Evolutionary conservation across 164 flowering plant genomes (phyloP), one percentile per base, ranked within the genome.

Genomic region (Tinospora cordifolia): DNA sequence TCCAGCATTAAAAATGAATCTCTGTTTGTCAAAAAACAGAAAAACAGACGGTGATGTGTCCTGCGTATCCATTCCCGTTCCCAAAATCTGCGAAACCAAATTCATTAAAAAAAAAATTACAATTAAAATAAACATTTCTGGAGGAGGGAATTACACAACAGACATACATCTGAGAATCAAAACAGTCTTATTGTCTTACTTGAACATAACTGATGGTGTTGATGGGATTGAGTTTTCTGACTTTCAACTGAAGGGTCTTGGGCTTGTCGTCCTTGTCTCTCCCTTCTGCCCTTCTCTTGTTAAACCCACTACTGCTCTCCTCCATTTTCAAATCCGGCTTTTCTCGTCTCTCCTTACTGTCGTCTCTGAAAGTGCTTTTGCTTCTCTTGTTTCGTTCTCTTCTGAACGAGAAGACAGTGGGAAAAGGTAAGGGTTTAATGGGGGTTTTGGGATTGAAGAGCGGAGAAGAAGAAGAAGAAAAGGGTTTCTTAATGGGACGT

Each of bases 51-150:
- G 87, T 0, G 92, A 85, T 19, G 99, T 95, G 72, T 95, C 99
- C 46, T 90, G 98, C 19, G 99, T 95, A 81, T 95, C 99, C 98
- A 95, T 87, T 59, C 99, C 99, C 77, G 97, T 95, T 30, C 99
- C 99, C 71, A 95, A 73, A 76, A 95, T 86, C 99, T 95, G 66
- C 63, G 63, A 46, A 26, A 70, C 22, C 67, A 26, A 64, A 67
- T 34, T 24, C 15, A 41, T 24, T 27, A 57, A 44, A 66, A 38
- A 36, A n/a, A n/a, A n/a, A n/a, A n/a, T n/a, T n/a, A n/a, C n/a
- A n/a, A n/a, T n/a, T n/a, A n/a, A n/a, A n/a, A n/a, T n/a, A n/a
- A n/a, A n/a, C n/a, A n/a, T n/a, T n/a, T n/a, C n/a, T n/a, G n/a
- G n/a, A n/a, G n/a, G n/a, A n/a, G n/a, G n/a, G 11, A 30, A 1